Percentiles rank a stretch among this genome's conserved stretches.
Conservation (phyloP, 2,329 filamentous ascomycete species). For the Cladosporium velox region DNA sequence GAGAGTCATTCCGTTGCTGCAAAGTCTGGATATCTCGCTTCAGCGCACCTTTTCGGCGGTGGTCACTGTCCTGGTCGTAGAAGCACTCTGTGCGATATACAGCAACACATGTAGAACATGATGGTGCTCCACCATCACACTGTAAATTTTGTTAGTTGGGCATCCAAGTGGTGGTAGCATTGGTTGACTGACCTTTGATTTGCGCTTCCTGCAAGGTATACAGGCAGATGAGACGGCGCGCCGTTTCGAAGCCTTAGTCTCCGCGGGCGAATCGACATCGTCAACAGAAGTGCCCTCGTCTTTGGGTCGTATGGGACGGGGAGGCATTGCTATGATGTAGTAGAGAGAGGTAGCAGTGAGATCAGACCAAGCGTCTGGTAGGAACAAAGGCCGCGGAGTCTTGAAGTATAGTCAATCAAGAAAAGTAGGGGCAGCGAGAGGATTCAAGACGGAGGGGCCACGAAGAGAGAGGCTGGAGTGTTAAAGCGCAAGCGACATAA, state of each 20-base stretch:
- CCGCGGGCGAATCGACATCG: constrained; percentile 28
- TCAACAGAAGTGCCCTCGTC: constrained; percentile 33
- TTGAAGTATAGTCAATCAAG: constrained; percentile 8
- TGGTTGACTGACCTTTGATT: constrained; percentile 48
- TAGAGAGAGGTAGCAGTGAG: neutral
- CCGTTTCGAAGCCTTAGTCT: constrained; percentile 36
- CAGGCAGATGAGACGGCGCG: constrained; percentile 47
- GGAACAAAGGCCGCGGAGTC: constrained; percentile 8
- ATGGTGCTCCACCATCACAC: constrained; percentile 53
- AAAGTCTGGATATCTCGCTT: constrained; percentile 44
- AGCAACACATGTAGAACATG: constrained; percentile 53
- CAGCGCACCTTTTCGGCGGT: constrained; percentile 46
- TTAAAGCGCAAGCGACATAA: constrained; percentile 12
- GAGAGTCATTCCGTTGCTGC: constrained; percentile 40
- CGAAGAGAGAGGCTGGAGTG: neutral
- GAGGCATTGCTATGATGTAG: constrained; percentile 32
- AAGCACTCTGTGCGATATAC: constrained; percentile 54
- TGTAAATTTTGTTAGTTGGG: constrained; percentile 28
- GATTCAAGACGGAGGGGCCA: neutral
- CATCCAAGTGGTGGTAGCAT: neutral
- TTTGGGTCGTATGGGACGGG: constrained; percentile 37
- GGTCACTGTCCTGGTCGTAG: constrained; percentile 54
- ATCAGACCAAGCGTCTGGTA: constrained; percentile 1
- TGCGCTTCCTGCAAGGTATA: constrained; percentile 53
- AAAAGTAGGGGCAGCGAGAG: constrained; percentile 8